A percentile compares a stretch with the other conserved stretches of the same genome.
phyloP scores from a whole-genome alignment of 106 monocot species.

The Acorus gramineus region DNA sequence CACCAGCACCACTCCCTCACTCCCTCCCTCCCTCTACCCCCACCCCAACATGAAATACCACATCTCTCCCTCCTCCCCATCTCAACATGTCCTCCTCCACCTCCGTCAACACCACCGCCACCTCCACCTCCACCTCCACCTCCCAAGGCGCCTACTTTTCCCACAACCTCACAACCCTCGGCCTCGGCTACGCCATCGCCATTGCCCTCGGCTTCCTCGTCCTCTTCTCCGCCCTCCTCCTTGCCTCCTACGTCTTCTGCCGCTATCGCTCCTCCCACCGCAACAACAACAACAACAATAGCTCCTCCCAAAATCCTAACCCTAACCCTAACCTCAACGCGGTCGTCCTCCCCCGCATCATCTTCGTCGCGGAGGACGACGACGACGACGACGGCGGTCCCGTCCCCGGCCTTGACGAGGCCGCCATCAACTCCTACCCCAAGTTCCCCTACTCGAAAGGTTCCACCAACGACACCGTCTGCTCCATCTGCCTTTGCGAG shows the following conservation, averaged over 20 bases:
- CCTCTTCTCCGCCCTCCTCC: constrained; percentile 17
- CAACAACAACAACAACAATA: not conserved
- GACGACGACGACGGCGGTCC: constrained; percentile 6
- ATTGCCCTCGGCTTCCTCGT: constrained; percentile 10
- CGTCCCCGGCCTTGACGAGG: constrained; percentile 10
- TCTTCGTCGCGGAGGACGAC: constrained; percentile 9
- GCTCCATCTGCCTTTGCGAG: constrained; percentile 17
- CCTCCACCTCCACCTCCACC: not conserved
- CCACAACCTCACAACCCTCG: not conserved
- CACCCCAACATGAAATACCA: no score
- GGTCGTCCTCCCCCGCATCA: constrained; percentile 9
- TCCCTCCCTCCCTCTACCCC: no score
- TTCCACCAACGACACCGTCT: constrained; percentile 1
- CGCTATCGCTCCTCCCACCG: not conserved
- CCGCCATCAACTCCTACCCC: constrained; percentile 16
- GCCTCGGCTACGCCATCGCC: constrained; percentile 12
- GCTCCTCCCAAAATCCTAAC: not conserved
- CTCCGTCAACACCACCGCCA: not conserved
- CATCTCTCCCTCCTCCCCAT: not conserved
- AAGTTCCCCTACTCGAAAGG: constrained; percentile 9
- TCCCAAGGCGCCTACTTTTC: not conserved
- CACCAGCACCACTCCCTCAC: no score
- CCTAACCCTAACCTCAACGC: not conserved
- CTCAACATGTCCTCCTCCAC: not conserved
- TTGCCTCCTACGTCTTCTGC: constrained; percentile 16